A percentile compares a stretch with the other conserved stretches of the same genome.
These are phyloP conservation scores for Hypoxylon crocopeplum DNA, from an alignment of 495 filamentous ascomycete species.

Conservation along the genomic window DNA sequence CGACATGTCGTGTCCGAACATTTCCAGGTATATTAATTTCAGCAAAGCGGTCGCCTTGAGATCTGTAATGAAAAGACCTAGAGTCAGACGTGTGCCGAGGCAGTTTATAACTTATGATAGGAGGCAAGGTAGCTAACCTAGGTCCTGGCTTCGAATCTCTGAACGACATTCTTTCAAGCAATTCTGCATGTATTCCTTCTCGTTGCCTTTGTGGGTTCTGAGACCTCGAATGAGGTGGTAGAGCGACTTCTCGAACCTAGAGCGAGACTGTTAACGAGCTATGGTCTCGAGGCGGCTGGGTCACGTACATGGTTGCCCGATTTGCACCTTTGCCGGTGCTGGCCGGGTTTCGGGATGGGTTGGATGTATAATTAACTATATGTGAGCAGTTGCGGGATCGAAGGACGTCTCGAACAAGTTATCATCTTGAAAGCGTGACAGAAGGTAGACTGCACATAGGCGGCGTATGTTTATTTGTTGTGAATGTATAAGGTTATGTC, in stretches of 20 bases:
- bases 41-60: slow-evolving; percentile 94
- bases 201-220: slow-evolving; percentile 89
- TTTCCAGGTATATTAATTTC: slow-evolving; percentile 96
- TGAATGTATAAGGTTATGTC: slow-evolving; percentile 12
- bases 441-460: not conserved
- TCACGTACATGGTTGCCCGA: slow-evolving; percentile 38
- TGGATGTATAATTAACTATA: slow-evolving; percentile 20
- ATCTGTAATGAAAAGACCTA: slow-evolving; percentile 58
- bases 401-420: slow-evolving; percentile 9
- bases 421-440: slow-evolving; percentile 29
- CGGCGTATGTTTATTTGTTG: not conserved
- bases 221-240: slow-evolving; percentile 98
- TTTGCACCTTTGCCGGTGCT: slow-evolving; percentile 28
- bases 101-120: too few species aligned
- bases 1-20: slow-evolving; percentile 99
- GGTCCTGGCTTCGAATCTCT: slow-evolving; percentile 88
- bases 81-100: slow-evolving; percentile 31
- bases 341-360: slow-evolving; percentile 4
- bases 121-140: slow-evolving; percentile 64
- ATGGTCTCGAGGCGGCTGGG: not conserved
- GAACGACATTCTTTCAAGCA: slow-evolving; percentile 91
- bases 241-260: slow-evolving; percentile 97
- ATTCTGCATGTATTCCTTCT: slow-evolving; percentile 90
- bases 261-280: slow-evolving; percentile 12
- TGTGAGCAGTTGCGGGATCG: slow-evolving; percentile 8